These are phyloP conservation scores for Macrolepiota dolichaula DNA, from an alignment of 768 basidiomycete genomes.

Conservation along the genomic window DNA sequence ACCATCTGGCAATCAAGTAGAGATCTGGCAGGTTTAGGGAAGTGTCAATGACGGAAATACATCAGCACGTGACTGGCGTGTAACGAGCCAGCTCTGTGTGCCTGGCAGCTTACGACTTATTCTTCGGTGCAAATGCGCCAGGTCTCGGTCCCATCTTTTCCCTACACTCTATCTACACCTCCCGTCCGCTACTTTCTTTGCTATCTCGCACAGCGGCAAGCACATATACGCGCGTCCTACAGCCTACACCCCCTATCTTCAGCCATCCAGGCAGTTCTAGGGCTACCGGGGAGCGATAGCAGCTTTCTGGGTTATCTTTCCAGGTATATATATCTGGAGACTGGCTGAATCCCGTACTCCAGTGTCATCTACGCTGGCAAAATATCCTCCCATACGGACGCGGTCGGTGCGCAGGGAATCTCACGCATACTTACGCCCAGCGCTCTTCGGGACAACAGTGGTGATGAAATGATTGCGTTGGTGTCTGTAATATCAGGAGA, in stretches of 20 bases:
- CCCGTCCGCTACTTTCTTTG: neutral
- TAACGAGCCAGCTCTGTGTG: conserved; percentile 3
- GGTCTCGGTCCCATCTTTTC: conserved; percentile 5
- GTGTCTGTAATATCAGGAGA: conserved; percentile 1
- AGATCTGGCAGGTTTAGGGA: neutral
- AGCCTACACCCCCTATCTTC: neutral
- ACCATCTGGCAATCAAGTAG: neutral
- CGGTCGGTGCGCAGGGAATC: conserved; percentile 3
- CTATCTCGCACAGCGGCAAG: neutral
- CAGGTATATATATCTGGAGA: neutral
- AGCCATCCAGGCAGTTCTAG: neutral
- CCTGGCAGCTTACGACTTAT: conserved; percentile 12
- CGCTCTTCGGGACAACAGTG: neutral
- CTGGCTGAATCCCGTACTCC: neutral
- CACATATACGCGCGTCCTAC: neutral
- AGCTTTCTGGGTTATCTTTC: neutral
- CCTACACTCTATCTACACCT: conserved; percentile 11
- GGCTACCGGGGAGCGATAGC: neutral
- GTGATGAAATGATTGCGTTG: conserved; percentile 13
- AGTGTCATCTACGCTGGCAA: conserved; percentile 1
- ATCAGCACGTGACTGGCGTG: conserved; percentile 13
- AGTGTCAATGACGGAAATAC: neutral
- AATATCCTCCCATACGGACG: conserved; percentile 1
- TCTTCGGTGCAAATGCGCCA: conserved; percentile 13
- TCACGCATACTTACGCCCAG: neutral